Evolutionary conservation across 2,329 filamentous ascomycete species (phyloP).

Genomic region (Talaromyces sp.): DNA sequence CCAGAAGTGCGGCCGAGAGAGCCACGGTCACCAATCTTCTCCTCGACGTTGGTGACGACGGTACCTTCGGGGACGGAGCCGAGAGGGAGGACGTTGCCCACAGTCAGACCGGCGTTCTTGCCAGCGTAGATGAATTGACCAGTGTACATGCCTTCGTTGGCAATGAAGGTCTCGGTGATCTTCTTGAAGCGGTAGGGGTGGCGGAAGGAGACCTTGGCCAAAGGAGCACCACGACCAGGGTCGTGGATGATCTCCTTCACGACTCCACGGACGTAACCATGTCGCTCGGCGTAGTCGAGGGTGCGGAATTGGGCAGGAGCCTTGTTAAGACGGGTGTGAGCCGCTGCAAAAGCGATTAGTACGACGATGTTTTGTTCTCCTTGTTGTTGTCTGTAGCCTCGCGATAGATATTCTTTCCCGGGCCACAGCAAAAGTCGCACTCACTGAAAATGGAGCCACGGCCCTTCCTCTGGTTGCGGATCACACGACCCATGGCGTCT

Average conservation of each 20-base stretch:
- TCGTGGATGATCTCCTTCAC: constrained; percentile 99
- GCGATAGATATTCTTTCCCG: constrained; percentile 15
- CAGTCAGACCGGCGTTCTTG: constrained; percentile 94
- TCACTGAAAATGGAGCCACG: constrained; percentile 72
- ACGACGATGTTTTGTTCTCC: constrained; percentile 16
- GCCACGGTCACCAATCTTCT: constrained; percentile 97
- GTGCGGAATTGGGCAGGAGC: constrained; percentile 90
- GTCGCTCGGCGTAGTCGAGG: constrained; percentile 93
- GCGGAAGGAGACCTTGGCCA: constrained; percentile 95
- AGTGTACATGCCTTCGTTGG: constrained; percentile 99
- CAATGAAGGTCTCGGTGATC: constrained; percentile 98
- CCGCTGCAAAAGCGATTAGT: constrained; percentile 49
- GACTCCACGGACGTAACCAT: constrained; percentile 95
- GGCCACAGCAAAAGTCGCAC: constrained; percentile 40
- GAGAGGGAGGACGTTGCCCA: constrained; percentile 96
- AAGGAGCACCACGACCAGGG: constrained; percentile 93
- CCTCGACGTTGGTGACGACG: constrained; percentile 98
- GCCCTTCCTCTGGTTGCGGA: constrained; percentile 72
- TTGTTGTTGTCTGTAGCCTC: constrained; percentile 4
- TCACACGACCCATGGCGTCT: constrained; percentile 61
- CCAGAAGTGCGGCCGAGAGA: constrained; percentile 93
- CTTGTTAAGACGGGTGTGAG: constrained; percentile 91
- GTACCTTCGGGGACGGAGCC: constrained; percentile 97
- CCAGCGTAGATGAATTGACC: constrained; percentile 99
- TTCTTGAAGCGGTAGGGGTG: constrained; percentile 98